Evolutionary conservation across 2,329 filamentous ascomycete genomes (phyloP), one percentile per base, ranked within the genome.

Genomic region (Paecilomyces variotii): DNA sequence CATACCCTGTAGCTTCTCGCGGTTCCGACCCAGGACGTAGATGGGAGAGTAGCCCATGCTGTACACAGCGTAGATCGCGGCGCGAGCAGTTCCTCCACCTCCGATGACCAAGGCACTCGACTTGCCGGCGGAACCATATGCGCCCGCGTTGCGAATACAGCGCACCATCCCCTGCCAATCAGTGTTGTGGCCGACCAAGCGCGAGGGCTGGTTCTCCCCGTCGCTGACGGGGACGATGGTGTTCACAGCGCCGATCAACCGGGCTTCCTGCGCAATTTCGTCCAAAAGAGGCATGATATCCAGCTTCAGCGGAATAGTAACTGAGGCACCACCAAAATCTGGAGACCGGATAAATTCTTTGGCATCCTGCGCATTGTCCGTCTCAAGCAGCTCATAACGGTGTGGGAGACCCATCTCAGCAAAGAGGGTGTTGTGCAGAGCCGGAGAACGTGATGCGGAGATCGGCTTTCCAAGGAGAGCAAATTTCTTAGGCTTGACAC

Each of bases 111-210:
- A 84, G 27, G 84, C 93, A 57, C 86, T 83, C 34, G 59, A 70
- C 28, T 64, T 67, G 58, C 71, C 67, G 64, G 68, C 65, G 67
- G 69, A 72, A 62, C 75, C 73, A 61, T 77, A 76, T 45, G 89
- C 79, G 6, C 90, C 90, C 1, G 85, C 86, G 50, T 84, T 84
- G 59, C 83, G 84, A 24, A 99, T 82, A 2, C 90, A 87, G 65
- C 88, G 84, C 2, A 89, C 85, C 86, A 99, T 99, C 62, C 94
- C 94, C 68, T 86, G 83, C 88, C 91, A 99, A 77, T 99, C 94
- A 11, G 94, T 99, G 75, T 99, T 99, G 71, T 92, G 89, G 51
- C 94, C 94, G 14, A 89, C 73, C 2, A 97, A 83, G 3, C 79
- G 82, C 10, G 65, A 51, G 63, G 78, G 64, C 65, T 74, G 64